Conservation (phyloP, 768 basidiomycete genomes). For the Hortiboletus flavorubellus region DNA sequence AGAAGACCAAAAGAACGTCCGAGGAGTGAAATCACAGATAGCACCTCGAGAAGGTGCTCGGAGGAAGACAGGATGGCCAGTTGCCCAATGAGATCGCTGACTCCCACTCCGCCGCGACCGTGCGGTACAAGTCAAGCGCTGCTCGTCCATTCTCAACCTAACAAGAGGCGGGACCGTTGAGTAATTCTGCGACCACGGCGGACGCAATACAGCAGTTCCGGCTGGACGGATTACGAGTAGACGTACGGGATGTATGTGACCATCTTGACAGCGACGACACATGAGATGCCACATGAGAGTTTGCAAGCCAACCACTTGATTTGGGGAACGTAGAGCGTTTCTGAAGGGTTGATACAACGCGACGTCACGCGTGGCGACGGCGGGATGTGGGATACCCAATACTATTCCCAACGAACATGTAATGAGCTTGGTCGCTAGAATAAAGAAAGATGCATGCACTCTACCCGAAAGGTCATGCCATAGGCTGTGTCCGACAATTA, state of each 20-base stretch:
- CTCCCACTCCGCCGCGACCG: conserved; percentile 68
- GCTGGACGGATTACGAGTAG: not conserved
- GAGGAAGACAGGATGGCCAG: conserved; percentile 77
- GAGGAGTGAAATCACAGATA: conserved; percentile 44
- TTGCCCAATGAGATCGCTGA: conserved; percentile 50
- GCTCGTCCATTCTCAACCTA: conserved; percentile 79
- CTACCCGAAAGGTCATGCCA: conserved; percentile 81
- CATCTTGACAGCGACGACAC: conserved; percentile 73
- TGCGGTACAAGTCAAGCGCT: conserved; percentile 48
- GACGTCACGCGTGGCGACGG: conserved; percentile 75
- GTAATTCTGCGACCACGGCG: conserved; percentile 2
- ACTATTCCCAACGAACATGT: conserved; percentile 40
- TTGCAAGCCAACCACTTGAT: conserved; percentile 68
- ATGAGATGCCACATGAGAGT: conserved; percentile 83
- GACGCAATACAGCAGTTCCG: not conserved
- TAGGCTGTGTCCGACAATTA: conserved; percentile 71
- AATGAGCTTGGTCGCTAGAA: conserved; percentile 9
- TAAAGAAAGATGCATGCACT: conserved; percentile 8
- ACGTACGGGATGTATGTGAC: conserved; percentile 69
- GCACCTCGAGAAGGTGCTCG: conserved; percentile 77
- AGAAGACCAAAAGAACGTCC: conserved; percentile 13
- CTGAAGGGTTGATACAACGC: conserved; percentile 79
- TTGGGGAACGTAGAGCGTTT: conserved; percentile 61
- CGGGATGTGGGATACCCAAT: conserved; percentile 76
- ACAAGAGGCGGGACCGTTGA: conserved; percentile 10